These are phyloP conservation scores for Alternaria tenuissima DNA, from an alignment of 2,329 filamentous ascomycete species.

Conservation along the genomic window DNA sequence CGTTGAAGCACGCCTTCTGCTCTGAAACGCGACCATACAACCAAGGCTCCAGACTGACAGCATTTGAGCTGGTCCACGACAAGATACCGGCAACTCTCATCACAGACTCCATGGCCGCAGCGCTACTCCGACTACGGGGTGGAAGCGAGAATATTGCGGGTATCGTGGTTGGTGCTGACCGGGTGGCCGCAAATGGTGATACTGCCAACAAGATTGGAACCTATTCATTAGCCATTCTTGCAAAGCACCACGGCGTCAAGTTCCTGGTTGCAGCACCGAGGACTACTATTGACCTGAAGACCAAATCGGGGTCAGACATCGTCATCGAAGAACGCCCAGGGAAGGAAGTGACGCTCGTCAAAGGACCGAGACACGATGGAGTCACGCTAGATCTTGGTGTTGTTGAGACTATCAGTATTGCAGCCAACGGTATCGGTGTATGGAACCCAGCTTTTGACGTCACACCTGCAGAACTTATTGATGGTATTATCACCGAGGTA, in stretches of 20 bases:
- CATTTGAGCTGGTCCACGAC: constrained; percentile 96
- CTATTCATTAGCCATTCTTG: constrained; percentile 90
- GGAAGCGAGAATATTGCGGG: constrained; percentile 74
- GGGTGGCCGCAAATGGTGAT: constrained; percentile 95
- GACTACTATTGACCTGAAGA: constrained; percentile 89
- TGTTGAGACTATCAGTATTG: constrained; percentile 79
- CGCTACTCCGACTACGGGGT: constrained; percentile 74
- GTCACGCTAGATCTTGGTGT: constrained; percentile 69
- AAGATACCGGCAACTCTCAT: constrained; percentile 89
- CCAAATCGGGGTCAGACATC: constrained; percentile 79
- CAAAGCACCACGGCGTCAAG: constrained; percentile 85
- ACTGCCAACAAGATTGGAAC: constrained; percentile 99
- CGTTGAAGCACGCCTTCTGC: constrained; percentile 87
- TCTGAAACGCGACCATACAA: constrained; percentile 98
- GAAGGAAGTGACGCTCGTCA: constrained; percentile 85
- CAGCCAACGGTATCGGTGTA: constrained; percentile 77
- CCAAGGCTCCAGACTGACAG: constrained; percentile 92
- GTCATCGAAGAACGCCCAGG: constrained; percentile 86
- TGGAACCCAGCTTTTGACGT: constrained; percentile 99
- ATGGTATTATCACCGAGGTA: constrained; percentile 92
- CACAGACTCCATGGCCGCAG: constrained; percentile 95
- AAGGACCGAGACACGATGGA: constrained; percentile 73
- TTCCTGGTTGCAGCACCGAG: constrained; percentile 95
- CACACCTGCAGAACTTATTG: constrained; percentile 86
- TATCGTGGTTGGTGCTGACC: constrained; percentile 92